Percentiles rank a stretch among this genome's conserved stretches.
These are phyloP conservation scores for Talaromyces sp. DNA, from an alignment of 2,329 filamentous ascomycete genomes.

Conservation along the genomic window DNA sequence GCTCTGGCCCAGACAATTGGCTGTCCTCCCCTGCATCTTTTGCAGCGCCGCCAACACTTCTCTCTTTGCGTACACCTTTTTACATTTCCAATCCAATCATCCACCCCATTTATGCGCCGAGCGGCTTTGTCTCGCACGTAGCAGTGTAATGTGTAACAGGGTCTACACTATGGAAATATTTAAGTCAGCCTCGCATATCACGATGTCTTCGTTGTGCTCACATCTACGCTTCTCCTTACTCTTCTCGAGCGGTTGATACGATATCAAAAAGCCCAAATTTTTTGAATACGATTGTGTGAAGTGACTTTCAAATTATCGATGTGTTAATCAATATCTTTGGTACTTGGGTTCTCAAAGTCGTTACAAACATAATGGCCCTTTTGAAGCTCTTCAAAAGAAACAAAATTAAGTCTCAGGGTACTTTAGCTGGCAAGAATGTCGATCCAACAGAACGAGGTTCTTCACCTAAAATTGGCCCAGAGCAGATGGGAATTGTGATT, in stretches of 20 bases:
- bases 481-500: background rate
- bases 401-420: background rate
- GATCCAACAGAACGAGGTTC: background rate
- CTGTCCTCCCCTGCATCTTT: background rate
- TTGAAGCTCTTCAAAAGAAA: background rate
- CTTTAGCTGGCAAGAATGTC: background rate
- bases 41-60: background rate
- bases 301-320: background rate
- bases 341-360: background rate
- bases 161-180: background rate
- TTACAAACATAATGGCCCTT: background rate
- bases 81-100: background rate
- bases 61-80: background rate
- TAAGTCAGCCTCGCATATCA: background rate
- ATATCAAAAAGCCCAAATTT: background rate
- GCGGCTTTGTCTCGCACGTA: background rate
- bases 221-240: background rate
- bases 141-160: background rate
- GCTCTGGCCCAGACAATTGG: conserved; percentile 7
- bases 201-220: background rate
- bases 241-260: background rate
- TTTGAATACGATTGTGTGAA: background rate
- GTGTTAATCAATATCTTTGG: background rate
- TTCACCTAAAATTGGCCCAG: background rate
- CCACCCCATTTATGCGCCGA: background rate